These are phyloP conservation scores for Vanrija pseudolonga DNA, from an alignment of 1,284 basidiomycete species.

Conservation along the genomic window DNA sequence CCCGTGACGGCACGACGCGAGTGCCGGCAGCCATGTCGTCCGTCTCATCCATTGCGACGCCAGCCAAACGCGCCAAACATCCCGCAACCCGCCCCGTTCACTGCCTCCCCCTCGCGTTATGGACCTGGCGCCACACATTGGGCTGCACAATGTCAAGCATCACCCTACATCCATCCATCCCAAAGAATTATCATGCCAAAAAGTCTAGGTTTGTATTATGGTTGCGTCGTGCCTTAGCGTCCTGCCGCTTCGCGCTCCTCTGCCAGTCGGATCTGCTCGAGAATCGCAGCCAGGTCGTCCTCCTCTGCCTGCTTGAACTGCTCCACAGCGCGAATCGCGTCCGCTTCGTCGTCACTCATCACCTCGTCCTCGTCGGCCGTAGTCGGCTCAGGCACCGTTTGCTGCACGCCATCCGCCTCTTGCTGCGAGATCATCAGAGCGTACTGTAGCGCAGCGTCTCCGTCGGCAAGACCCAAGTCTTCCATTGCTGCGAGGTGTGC, in stretches of 20 bases:
- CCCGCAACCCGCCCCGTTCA: too few species aligned
- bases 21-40: too few species aligned
- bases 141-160: too few species aligned
- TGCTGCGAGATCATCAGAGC: constrained; percentile 40
- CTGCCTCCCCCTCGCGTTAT: too few species aligned
- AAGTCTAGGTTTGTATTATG: too few species aligned
- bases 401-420: constrained; percentile 9
- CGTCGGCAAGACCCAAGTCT: constrained; percentile 35
- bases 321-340: constrained; percentile 10
- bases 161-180: too few species aligned
- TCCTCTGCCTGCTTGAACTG: constrained; percentile 13
- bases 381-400: neutral
- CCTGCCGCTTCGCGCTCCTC: constrained; percentile 18
- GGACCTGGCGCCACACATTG: too few species aligned
- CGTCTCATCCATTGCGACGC: too few species aligned
- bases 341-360: constrained; percentile 14
- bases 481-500: constrained; percentile 27
- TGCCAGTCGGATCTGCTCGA: constrained; percentile 34
- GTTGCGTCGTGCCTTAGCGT: too few species aligned
- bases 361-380: neutral
- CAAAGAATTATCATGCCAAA: too few species aligned
- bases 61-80: too few species aligned
- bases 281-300: constrained; percentile 26
- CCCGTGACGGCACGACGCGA: too few species aligned
- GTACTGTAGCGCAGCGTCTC: constrained; percentile 40